phyloP scores from a whole-genome alignment of 257 asterid species.

The Agastache rugosa region DNA sequence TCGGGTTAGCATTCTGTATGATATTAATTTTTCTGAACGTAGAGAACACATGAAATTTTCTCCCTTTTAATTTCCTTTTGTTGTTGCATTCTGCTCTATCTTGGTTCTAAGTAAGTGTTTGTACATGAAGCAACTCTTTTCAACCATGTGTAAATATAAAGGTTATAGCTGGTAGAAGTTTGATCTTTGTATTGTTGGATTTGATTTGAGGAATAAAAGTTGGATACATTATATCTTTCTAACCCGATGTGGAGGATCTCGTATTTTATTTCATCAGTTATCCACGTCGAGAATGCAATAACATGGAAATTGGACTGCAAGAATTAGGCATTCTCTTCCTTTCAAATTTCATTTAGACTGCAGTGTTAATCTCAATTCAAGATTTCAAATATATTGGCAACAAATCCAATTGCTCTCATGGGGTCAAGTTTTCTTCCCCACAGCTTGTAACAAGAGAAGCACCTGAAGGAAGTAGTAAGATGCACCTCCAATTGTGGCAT shows the following conservation, averaged over 20 bases:
- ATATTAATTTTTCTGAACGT: constrained; percentile 3
- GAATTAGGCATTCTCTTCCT: neutral
- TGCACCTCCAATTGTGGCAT: constrained; percentile 85
- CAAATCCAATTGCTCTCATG: neutral
- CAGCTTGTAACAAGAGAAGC: constrained; percentile 65
- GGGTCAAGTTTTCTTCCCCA: constrained; percentile 55
- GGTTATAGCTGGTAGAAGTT: neutral
- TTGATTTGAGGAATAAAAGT: no score
- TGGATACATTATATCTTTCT: no score
- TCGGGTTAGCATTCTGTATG: neutral
- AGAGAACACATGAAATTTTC: neutral
- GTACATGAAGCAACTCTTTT: constrained; percentile 24
- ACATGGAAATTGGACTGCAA: neutral
- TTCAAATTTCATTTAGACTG: neutral
- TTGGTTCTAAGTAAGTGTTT: constrained; percentile 13
- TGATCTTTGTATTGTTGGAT: no score
- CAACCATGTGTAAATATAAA: neutral
- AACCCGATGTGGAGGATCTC: neutral
- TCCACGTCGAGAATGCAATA: neutral
- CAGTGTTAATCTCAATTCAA: neutral
- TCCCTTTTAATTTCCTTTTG: neutral
- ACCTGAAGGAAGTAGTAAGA: constrained; percentile 84
- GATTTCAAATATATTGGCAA: neutral
- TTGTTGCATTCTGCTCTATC: neutral
- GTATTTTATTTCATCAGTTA: neutral